Evolutionary conservation across 345 rosid genomes (phyloP).

Genomic region (Corchorus capsularis): DNA sequence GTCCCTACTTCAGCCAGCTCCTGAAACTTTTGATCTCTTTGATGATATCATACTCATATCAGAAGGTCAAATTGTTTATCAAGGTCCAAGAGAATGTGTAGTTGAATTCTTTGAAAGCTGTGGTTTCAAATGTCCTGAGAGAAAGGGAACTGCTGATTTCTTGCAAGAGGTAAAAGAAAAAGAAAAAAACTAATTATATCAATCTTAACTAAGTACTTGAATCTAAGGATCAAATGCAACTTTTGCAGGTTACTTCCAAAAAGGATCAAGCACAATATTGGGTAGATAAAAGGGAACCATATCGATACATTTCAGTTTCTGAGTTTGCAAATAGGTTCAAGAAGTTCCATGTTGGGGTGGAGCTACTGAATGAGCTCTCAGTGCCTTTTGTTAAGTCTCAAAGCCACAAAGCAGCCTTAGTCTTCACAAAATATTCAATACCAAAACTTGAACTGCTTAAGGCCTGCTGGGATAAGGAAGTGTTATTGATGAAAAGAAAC

Average conservation of each 20-base stretch:
- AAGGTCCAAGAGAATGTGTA: constrained; percentile 72
- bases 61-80: constrained; percentile 82
- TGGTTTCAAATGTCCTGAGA: constrained; percentile 78
- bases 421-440: constrained; percentile 56
- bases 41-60: constrained; percentile 78
- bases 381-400: constrained; percentile 55
- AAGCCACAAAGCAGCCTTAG: constrained; percentile 73
- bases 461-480: constrained; percentile 77
- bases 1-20: constrained; percentile 91
- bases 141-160: constrained; percentile 89
- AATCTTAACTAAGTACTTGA: not conserved
- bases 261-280: constrained; percentile 94
- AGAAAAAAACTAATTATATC: not conserved
- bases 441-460: constrained; percentile 62
- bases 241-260: constrained; percentile 71
- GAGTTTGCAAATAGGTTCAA: constrained; percentile 62
- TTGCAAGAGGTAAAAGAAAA: constrained; percentile 70
- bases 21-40: constrained; percentile 84
- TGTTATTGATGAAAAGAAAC: constrained; percentile 67
- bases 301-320: constrained; percentile 58
- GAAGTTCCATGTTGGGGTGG: constrained; percentile 67
- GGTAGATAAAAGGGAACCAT: constrained; percentile 58
- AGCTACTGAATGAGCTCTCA: constrained; percentile 54
- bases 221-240: not conserved
- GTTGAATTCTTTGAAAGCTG: constrained; percentile 65